phyloP scores from a whole-genome alignment of 352 stramenopile genomes.

The Lagenidium giganteum region DNA sequence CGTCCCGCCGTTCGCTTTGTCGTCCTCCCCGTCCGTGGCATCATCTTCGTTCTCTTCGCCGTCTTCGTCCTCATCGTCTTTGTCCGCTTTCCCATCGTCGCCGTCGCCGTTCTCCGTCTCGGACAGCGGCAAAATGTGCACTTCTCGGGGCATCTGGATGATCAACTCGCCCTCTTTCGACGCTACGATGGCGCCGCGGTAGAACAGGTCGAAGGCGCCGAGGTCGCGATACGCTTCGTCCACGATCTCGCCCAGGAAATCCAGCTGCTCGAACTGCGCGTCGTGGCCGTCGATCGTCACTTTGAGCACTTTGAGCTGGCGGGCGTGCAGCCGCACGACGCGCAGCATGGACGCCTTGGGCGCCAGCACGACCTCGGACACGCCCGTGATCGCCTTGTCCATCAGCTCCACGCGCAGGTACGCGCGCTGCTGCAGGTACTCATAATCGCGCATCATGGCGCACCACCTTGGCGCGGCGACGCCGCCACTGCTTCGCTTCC shows the following conservation, averaged over 20 bases:
- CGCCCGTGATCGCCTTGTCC: slow-evolving; percentile 43
- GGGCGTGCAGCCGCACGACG: slow-evolving; percentile 66
- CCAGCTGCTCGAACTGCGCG: slow-evolving; percentile 72
- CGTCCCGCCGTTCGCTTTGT: background rate
- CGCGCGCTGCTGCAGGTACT: slow-evolving; percentile 82
- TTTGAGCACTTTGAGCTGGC: slow-evolving; percentile 52
- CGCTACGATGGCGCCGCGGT: slow-evolving; percentile 76
- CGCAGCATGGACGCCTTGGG: slow-evolving; percentile 45
- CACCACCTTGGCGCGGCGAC: no score
- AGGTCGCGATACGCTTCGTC: slow-evolving; percentile 77
- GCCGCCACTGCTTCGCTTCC: no score
- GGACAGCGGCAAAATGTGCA: slow-evolving; percentile 44
- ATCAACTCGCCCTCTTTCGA: slow-evolving; percentile 82
- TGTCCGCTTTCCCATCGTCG: slow-evolving; percentile 20
- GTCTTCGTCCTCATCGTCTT: slow-evolving; percentile 30
- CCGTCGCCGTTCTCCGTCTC: slow-evolving; percentile 14
- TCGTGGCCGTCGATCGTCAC: slow-evolving; percentile 54
- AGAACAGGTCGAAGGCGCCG: slow-evolving; percentile 81
- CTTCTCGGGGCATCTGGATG: slow-evolving; percentile 56
- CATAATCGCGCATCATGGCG: slow-evolving; percentile 80
- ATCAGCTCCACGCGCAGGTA: slow-evolving; percentile 76
- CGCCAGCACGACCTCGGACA: slow-evolving; percentile 69
- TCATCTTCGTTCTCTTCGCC: slow-evolving; percentile 32
- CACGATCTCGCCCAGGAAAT: slow-evolving; percentile 72
- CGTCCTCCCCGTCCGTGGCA: slow-evolving; percentile 30